Evolutionary conservation across 805 yeast species (phyloP).

Genomic region (Nakazawaea anatomiae): DNA sequence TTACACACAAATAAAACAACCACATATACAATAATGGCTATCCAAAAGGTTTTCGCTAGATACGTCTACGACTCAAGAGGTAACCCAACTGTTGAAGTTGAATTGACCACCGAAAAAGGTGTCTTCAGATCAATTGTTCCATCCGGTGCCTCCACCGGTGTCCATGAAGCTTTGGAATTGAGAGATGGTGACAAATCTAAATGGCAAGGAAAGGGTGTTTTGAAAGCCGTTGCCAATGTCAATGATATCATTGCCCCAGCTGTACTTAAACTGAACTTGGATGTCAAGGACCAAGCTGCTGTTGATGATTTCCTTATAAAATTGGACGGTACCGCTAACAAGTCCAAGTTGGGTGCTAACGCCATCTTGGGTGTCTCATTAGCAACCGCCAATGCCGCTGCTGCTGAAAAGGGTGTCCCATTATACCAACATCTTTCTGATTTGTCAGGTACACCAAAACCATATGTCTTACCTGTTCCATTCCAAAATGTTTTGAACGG

Average conservation of each 20-base stretch:
- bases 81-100: slow-evolving; percentile 99
- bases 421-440: slow-evolving; percentile 88
- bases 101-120: slow-evolving; percentile 88
- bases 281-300: slow-evolving; percentile 80
- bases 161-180: slow-evolving; percentile 96
- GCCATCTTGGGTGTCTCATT: slow-evolving; percentile 97
- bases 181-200: slow-evolving; percentile 97
- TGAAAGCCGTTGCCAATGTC: slow-evolving; percentile 95
- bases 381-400: slow-evolving; percentile 97
- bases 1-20: background rate
- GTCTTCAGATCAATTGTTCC: slow-evolving; percentile 96
- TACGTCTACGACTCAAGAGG: slow-evolving; percentile 99
- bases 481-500: slow-evolving; percentile 99
- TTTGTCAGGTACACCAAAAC: slow-evolving; percentile 67
- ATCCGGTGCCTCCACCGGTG: slow-evolving; percentile 99
- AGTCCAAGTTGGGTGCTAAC: slow-evolving; percentile 96
- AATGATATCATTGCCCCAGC: slow-evolving; percentile 95
- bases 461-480: slow-evolving; percentile 97
- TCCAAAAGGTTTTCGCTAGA: slow-evolving; percentile 86
- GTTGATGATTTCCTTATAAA: slow-evolving; percentile 79
- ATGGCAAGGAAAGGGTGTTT: slow-evolving; percentile 99
- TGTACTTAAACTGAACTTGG: slow-evolving; percentile 69
- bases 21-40: slow-evolving; percentile 50
- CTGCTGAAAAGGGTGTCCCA: slow-evolving; percentile 92
- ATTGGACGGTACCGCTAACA: slow-evolving; percentile 97